A percentile compares a stretch with the other conserved stretches of the same genome.
These are phyloP conservation scores for Albugo candida DNA, from an alignment of 352 stramenopile genomes.

Conservation along the genomic window DNA sequence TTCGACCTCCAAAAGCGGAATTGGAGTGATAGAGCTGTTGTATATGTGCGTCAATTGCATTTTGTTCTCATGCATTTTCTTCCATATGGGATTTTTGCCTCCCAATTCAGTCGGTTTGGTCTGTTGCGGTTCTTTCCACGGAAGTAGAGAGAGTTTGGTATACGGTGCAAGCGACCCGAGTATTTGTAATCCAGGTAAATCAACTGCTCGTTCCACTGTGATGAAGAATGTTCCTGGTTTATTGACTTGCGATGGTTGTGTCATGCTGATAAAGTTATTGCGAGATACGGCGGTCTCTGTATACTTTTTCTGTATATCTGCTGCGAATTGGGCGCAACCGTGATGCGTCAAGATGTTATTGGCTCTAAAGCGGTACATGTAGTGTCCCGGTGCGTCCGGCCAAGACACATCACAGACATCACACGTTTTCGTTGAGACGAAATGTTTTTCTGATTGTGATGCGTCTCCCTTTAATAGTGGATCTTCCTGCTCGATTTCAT, in stretches of 20 bases:
- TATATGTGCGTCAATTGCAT: slow-evolving; percentile 80
- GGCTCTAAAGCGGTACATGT: slow-evolving; percentile 32
- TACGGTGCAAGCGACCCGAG: slow-evolving; percentile 51
- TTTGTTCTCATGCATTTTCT: slow-evolving; percentile 42
- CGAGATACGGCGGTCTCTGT: slow-evolving; percentile 29
- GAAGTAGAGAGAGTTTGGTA: slow-evolving; percentile 47
- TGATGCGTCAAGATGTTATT: slow-evolving; percentile 43
- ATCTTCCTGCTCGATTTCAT: slow-evolving; percentile 13
- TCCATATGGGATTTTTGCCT: slow-evolving; percentile 55
- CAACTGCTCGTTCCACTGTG: slow-evolving; percentile 48
- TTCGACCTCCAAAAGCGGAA: slow-evolving; percentile 64
- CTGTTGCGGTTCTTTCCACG: slow-evolving; percentile 71
- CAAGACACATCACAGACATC: slow-evolving; percentile 73
- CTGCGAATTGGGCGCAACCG: slow-evolving; percentile 53
- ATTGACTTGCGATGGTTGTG: slow-evolving; percentile 34
- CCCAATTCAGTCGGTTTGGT: slow-evolving; percentile 58
- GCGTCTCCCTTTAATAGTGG: too few species aligned
- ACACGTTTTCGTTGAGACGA: slow-evolving; percentile 17
- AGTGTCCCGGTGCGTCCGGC: slow-evolving; percentile 33
- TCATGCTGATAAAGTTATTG: slow-evolving; percentile 22
- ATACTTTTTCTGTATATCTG: slow-evolving; percentile 34
- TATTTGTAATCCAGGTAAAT: slow-evolving; percentile 39
- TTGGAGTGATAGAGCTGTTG: slow-evolving; percentile 74
- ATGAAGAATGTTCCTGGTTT: slow-evolving; percentile 54
- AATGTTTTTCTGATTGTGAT: slow-evolving; percentile 16